Evolutionary conservation across 1,284 basidiomycete genomes (phyloP), one percentile per base, ranked within the genome.

Genomic region (Microbotryum intermedium): DNA sequence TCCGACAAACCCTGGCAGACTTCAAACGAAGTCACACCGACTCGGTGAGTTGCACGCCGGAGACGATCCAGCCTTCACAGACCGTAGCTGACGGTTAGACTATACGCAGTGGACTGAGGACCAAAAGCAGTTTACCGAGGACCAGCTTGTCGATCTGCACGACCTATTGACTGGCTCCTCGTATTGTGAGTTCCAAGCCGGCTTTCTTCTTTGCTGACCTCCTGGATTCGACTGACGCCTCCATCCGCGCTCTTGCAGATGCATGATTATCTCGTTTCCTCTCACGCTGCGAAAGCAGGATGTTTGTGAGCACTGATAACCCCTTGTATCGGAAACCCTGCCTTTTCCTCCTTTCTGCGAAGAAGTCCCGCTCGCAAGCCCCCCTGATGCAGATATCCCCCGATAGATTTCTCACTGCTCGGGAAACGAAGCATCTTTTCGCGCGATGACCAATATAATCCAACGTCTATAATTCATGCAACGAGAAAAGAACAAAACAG

Each of bases 101-200:
- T 60, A 25, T 61, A 60, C 58, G 90, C 91, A 87, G 54, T 92
- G 90, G 89, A 85, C 88, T 67, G 88, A 88, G 70, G 93, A 97
- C 75, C 87, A 93, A 74, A 81, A 84, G 64, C 82, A 83, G 61
- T 97, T 98, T 75, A 83, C 88, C 69, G 88, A 93, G 73, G 91
- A 94, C 72, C 90, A 94, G 72, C 75, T 92, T 47, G 85, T 87
- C 71, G 86, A 84, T 67, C 80, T 95, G 69, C 88, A 89, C 47
- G 88, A 87, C 49, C 89, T 93, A 81, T 79, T 93, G 49, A 87
- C 90, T 25, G 90, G 90, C 28, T 91, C 88, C 45, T 90, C 88
- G 2, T 94, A 94, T 23, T 64, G 57, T 62, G 49, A n/a, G 60
- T 49, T 43, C 9, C 23, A 39, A 28, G 7, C 0, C 9, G 46